Conservation (phyloP, 2,329 filamentous ascomycete species). For the Pseudocercospora macadamiae region DNA sequence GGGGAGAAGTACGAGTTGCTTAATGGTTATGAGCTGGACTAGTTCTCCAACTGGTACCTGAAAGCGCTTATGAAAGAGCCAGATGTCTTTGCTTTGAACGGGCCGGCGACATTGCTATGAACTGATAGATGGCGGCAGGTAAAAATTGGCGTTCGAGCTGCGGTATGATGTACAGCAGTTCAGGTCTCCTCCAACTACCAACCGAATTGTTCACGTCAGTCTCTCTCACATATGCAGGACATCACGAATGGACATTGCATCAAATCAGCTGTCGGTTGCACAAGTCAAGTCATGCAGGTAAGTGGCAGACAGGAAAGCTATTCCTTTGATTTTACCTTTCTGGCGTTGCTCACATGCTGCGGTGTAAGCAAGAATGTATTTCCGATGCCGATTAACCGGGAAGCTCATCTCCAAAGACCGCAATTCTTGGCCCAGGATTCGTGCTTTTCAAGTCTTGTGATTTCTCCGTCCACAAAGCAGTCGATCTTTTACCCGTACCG, state of each 20-base stretch:
- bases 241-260: not conserved
- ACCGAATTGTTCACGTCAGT: not conserved
- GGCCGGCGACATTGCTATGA: not conserved
- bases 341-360: not conserved
- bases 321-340: not conserved
- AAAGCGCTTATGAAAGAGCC: not conserved
- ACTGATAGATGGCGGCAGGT: too few species aligned
- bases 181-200: not conserved
- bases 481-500: conserved; percentile 3
- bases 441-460: conserved; percentile 7
- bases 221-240: not conserved
- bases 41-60: not conserved
- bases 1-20: conserved; percentile 56
- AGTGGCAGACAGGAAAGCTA: not conserved
- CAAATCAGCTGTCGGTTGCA: not conserved
- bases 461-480: conserved; percentile 5
- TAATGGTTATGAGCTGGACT: conserved; percentile 32
- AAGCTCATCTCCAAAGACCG: not conserved
- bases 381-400: conserved; percentile 4
- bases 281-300: not conserved
- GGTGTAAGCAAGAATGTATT: not conserved
- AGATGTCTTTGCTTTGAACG: not conserved
- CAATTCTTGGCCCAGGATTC: not conserved
- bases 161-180: not conserved
- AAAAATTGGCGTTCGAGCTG: too few species aligned